Base-by-base conservation (phyloP, 441 rosid species). In the Capsella rubella region DNA sequence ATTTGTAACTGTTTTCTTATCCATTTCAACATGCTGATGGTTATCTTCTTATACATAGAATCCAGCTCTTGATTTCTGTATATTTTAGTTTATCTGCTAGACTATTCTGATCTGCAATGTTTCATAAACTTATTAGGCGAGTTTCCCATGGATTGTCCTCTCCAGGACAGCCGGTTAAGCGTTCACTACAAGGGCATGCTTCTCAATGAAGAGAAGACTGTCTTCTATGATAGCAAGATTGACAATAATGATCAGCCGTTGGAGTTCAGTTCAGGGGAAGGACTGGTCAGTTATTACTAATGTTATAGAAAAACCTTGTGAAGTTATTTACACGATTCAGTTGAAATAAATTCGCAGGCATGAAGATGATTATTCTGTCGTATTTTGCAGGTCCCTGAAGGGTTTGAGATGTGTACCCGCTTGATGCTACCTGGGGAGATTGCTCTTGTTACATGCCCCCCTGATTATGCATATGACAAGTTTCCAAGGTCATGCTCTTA, bases 71-170 rank as follows among this genome's bases (percentile, higher is more conserved):
- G 25, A 53, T 46, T 29, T 78, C 64, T 51, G 42, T 67, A 18
- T 50, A 43, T 67, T 52, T 21, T 51, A 7, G 66, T 55, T 61
- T 72, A 12, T 49, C 59, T 28, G n/a, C 60, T 73, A 31, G 27
- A 42, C 53, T 69, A 39, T 51, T 51, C 77, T 74, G 61, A 72
- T 52, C 64, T 74, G 57, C 32, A 55, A 73, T 13, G 11, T 34
- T 56, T 66, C 61, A 32, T 18, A 32, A 25, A 45, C 29, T 40
- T 32, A 18, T 57, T 74, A 92, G 96, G 97, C 64, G 97, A 92
- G 47, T 92, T 92, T 86, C 97, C 99, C 7, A 96, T 96, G 97
- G 99, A 93, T 83, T 93, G 97, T 70, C 98, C 99, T 16, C 99
- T 96, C 75, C 97, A 96, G 74, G 99, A 93, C 79, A 91, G 99